phyloP scores from a whole-genome alignment of 257 asterid species.

The Perilla frutescens region DNA sequence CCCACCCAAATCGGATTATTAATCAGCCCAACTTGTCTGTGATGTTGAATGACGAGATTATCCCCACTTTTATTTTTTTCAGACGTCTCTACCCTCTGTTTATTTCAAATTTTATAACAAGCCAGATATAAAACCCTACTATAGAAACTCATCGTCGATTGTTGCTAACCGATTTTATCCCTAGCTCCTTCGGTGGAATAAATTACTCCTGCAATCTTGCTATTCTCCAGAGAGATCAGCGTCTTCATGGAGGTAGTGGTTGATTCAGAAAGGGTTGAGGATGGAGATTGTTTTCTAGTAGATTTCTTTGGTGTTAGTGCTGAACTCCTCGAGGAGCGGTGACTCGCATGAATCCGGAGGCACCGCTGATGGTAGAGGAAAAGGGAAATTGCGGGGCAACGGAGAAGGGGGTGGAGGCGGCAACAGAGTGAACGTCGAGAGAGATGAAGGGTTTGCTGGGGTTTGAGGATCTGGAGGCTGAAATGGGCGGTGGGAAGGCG shows the following conservation, averaged over 20 bases:
- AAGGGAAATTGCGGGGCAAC: conserved; percentile 57
- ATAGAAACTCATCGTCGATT: too few species aligned
- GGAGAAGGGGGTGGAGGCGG: conserved; percentile 64
- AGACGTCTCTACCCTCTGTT: too few species aligned
- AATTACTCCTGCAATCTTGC: too few species aligned
- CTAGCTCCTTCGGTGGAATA: too few species aligned
- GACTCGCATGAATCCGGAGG: conserved; percentile 66
- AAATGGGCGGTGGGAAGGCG: conserved; percentile 71
- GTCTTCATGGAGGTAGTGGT: conserved; percentile 76
- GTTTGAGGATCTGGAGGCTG: conserved; percentile 64
- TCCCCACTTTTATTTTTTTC: too few species aligned
- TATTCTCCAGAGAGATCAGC: conserved; percentile 70
- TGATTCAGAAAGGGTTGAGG: conserved; percentile 66
- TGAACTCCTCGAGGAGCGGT: conserved; percentile 75
- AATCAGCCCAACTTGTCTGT: too few species aligned
- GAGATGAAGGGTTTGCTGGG: conserved; percentile 71
- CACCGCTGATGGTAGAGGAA: conserved; percentile 39
- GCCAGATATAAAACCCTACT: too few species aligned
- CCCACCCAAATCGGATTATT: too few species aligned
- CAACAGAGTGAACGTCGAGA: conserved; percentile 63
- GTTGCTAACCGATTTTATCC: too few species aligned
- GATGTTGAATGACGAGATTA: too few species aligned
- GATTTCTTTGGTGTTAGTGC: conserved; percentile 74
- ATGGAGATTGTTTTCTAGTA: conserved; percentile 64
- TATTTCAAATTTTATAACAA: too few species aligned